These are phyloP conservation scores for Globisporangium recalcitrans DNA, from an alignment of 352 stramenopile genomes.

Conservation along the genomic window DNA sequence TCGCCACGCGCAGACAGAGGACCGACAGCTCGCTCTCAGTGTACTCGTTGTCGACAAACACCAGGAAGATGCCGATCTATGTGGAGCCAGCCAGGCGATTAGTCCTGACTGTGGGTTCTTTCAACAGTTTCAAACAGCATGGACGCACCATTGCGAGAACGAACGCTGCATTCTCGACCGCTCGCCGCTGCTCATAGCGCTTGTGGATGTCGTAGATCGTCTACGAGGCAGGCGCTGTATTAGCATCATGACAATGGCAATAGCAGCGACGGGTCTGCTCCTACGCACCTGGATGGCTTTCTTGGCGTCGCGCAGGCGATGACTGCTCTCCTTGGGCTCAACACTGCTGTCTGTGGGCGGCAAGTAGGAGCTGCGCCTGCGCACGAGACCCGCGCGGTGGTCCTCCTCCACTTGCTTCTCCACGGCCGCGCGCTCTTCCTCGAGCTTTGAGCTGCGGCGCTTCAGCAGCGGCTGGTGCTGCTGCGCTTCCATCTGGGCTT, in stretches of 20 bases:
- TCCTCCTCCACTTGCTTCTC: constrained; percentile 42
- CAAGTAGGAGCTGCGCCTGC: constrained; percentile 40
- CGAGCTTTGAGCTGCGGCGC: constrained; percentile 35
- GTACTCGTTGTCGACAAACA: constrained; percentile 72
- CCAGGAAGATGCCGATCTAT: constrained; percentile 46
- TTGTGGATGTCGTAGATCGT: constrained; percentile 60
- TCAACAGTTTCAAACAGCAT: neutral
- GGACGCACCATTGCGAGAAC: constrained; percentile 42
- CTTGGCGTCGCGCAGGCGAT: constrained; percentile 46
- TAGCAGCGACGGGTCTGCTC: neutral
- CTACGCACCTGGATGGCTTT: constrained; percentile 40
- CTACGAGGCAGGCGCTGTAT: constrained; percentile 12
- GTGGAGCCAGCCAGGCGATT: no score
- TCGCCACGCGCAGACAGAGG: constrained; percentile 33
- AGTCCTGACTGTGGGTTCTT: neutral
- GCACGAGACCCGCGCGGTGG: constrained; percentile 17
- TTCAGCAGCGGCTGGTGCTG: constrained; percentile 16
- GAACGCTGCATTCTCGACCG: constrained; percentile 55
- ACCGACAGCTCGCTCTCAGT: constrained; percentile 26
- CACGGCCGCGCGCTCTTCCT: constrained; percentile 43
- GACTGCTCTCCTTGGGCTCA: constrained; percentile 10
- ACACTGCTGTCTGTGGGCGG: constrained; percentile 19
- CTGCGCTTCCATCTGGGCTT: constrained; percentile 6
- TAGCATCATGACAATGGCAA: neutral
- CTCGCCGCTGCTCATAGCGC: constrained; percentile 55